These are phyloP conservation scores for Mariannaea elegans DNA, from an alignment of 2,329 filamentous ascomycete species.

Conservation along the genomic window DNA sequence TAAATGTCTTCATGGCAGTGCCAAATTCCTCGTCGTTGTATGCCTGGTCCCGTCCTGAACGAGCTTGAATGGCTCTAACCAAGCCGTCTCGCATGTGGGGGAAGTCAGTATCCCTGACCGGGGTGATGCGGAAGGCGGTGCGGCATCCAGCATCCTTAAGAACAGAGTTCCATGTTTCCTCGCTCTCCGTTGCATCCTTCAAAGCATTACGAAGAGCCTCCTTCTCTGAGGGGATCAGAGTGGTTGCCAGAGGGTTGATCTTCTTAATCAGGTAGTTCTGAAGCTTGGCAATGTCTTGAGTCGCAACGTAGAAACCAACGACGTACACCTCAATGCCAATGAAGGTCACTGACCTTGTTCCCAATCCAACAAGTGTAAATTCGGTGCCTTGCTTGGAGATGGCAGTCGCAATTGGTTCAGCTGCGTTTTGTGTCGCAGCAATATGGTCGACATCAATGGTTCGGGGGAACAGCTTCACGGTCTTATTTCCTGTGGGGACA, in stretches of 20 bases:
- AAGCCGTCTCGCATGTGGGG: slow-evolving; percentile 91
- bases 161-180: slow-evolving; percentile 78
- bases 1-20: slow-evolving; percentile 78
- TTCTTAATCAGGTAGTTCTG: slow-evolving; percentile 80
- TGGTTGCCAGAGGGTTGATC: slow-evolving; percentile 81
- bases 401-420: slow-evolving; percentile 49
- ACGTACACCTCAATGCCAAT: slow-evolving; percentile 93
- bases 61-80: slow-evolving; percentile 82
- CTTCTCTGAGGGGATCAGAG: slow-evolving; percentile 84
- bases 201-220: slow-evolving; percentile 74
- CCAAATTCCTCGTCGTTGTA: slow-evolving; percentile 81
- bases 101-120: slow-evolving; percentile 94
- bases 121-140: slow-evolving; percentile 83
- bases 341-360: slow-evolving; percentile 90
- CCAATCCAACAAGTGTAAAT: slow-evolving; percentile 89
- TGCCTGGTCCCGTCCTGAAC: slow-evolving; percentile 65
- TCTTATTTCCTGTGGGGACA: slow-evolving; percentile 81
- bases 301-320: slow-evolving; percentile 90
- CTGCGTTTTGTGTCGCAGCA: slow-evolving; percentile 35
- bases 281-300: slow-evolving; percentile 80
- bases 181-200: slow-evolving; percentile 73
- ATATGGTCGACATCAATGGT: slow-evolving; percentile 69
- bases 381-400: slow-evolving; percentile 62
- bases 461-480: slow-evolving; percentile 82
- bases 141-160: slow-evolving; percentile 74